Evolutionary conservation across 2,329 filamentous ascomycete genomes (phyloP).

Genomic region (Xylaria sp.): DNA sequence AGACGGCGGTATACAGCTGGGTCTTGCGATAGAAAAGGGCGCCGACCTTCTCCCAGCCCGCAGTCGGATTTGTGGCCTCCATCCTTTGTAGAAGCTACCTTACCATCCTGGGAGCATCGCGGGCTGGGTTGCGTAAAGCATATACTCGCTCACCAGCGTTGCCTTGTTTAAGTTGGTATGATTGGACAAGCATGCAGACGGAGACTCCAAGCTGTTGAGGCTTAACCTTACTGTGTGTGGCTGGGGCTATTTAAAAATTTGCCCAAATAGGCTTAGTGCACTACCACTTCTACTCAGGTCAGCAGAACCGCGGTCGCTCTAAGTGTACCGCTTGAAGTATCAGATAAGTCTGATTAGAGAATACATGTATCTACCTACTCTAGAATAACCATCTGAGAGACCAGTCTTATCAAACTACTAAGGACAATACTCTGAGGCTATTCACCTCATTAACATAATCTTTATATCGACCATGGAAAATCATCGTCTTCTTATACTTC

Average conservation of each 20-base stretch:
- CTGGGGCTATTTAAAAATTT: not conserved
- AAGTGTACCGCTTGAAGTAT: no score
- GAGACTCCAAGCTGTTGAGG: slow-evolving; percentile 2
- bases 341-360: no score
- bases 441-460: not conserved
- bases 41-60: slow-evolving; percentile 94
- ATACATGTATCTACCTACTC: no score
- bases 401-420: no score
- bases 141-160: slow-evolving; percentile 22
- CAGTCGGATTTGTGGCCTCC: slow-evolving; percentile 74
- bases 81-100: slow-evolving; percentile 54
- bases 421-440: not conserved
- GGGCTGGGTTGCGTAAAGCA: slow-evolving; percentile 13
- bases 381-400: no score
- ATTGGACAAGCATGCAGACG: slow-evolving; percentile 21
- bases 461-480: not conserved
- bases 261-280: no score
- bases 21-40: slow-evolving; percentile 96
- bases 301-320: no score
- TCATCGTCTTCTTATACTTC: not conserved
- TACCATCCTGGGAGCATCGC: slow-evolving; percentile 39
- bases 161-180: slow-evolving; percentile 21
- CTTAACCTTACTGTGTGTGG: slow-evolving; percentile 26
- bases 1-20: slow-evolving; percentile 91
- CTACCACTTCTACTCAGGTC: no score